These are phyloP conservation scores for Pecoramyces ruminantium DNA, from an alignment of 192 early-diverging fungal genomes.

Conservation along the genomic window DNA sequence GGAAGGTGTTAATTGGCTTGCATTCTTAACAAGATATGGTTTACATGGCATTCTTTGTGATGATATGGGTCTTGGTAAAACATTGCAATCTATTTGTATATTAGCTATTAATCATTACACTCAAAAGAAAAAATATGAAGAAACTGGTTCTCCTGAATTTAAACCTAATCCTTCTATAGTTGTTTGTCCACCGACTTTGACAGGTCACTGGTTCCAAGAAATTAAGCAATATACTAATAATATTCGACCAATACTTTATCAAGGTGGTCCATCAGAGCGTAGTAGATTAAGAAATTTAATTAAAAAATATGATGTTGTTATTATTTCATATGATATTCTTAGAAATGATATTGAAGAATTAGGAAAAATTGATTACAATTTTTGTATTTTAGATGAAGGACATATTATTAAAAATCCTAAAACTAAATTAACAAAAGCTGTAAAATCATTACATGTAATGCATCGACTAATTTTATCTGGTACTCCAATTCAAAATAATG, in stretches of 20 bases:
- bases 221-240: conserved; percentile 60
- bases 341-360: no score
- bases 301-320: no score
- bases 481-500: no score
- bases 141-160: conserved; percentile 37
- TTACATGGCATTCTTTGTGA: conserved; percentile 96
- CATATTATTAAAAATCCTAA: conserved; percentile 91
- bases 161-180: conserved; percentile 69
- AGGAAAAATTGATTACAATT: no score
- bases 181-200: conserved; percentile 87
- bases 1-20: conserved; percentile 96
- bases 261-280: conserved; percentile 63
- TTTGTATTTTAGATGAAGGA: conserved; percentile 93
- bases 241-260: conserved; percentile 67
- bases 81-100: conserved; percentile 88
- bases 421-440: conserved; percentile 84
- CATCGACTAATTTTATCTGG: conserved; percentile 89
- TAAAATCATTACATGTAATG: no score
- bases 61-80: conserved; percentile 98
- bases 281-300: conserved; percentile 31
- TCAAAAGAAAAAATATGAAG: no score
- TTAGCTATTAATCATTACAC: conserved; percentile 73
- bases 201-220: conserved; percentile 93
- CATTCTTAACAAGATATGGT: conserved; percentile 92
- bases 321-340: conserved; percentile 93